phyloP scores from a whole-genome alignment of 2,329 filamentous ascomycete genomes.

The Orbilia oligospora region DNA sequence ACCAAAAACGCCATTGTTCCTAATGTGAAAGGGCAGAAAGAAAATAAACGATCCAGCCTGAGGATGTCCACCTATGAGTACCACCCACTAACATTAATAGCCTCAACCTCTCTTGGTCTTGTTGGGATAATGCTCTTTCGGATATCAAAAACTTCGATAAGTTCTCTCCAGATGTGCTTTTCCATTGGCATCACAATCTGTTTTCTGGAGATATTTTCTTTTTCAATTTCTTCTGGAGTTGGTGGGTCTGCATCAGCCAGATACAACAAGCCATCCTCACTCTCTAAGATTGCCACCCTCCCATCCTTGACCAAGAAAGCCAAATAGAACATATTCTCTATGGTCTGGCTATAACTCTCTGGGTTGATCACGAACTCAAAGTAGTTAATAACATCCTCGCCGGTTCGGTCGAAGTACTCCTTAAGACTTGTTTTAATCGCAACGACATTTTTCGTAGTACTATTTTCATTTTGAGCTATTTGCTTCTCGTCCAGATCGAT shows the following conservation, averaged over 20 bases:
- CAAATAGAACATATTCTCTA: slow-evolving; percentile 97
- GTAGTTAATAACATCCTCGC: slow-evolving; percentile 76
- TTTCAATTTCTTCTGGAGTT: slow-evolving; percentile 70
- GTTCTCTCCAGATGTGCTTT: slow-evolving; percentile 83
- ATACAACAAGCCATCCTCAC: slow-evolving; percentile 76
- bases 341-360: slow-evolving; percentile 88
- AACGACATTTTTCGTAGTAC: slow-evolving; percentile 78
- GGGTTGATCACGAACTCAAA: slow-evolving; percentile 94
- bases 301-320: slow-evolving; percentile 94
- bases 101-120: slow-evolving; percentile 73
- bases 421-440: slow-evolving; percentile 70
- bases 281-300: slow-evolving; percentile 76
- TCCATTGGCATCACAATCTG: slow-evolving; percentile 92
- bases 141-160: slow-evolving; percentile 83
- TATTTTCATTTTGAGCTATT: slow-evolving; percentile 81
- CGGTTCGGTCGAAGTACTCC: slow-evolving; percentile 68
- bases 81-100: slow-evolving; percentile 63
- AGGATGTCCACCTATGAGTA: slow-evolving; percentile 59
- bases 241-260: slow-evolving; percentile 69
- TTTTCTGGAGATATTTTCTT: slow-evolving; percentile 69
- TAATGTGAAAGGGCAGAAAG: neutral
- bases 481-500: slow-evolving; percentile 83
- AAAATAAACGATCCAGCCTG: neutral
- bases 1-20: neutral
- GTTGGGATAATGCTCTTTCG: slow-evolving; percentile 87